Base-by-base conservation (phyloP, 768 basidiomycete species). In the Gloeopeniophorella convolvens region DNA sequence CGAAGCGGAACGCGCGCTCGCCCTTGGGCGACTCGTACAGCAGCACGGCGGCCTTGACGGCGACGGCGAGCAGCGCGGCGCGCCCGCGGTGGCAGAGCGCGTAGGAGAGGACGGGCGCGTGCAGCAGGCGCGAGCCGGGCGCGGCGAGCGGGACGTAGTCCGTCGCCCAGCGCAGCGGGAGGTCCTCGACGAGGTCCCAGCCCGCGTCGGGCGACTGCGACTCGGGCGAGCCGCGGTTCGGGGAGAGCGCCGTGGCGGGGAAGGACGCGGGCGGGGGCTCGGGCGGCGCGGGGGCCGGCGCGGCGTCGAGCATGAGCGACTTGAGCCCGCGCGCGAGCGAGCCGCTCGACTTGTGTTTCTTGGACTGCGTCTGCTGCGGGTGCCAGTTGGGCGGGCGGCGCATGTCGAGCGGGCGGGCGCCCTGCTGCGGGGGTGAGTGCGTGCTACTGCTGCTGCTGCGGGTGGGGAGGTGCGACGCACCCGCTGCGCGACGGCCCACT, bases 151-250 rank as follows among this genome's bases (percentile, higher is more conserved):
- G 82, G 2, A 88, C 85, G 61, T 78, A 91, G 63, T 92, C 89
- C 0, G 83, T 84, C n/a, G 88, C 86, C 89, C 89, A 92, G 27
- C 85, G 77, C 37, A 90, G 60, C 2, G 87, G 85, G 8, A 85
- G 67, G 41, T 78, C 77, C 40, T 89, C 87, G 1, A 89, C 72
- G 5, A 89, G 60, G 62, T 90, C 88, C 88, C 87, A 67, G 20
- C 45, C 23, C 26, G 50, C 36, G 11, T 58, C 57, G 5, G 47
- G 9, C 31, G 45, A 26, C n/a, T 41, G 26, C 3, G 46, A 7
- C 7, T n/a, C n/a, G n/a, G n/a, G n/a, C n/a, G n/a, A n/a, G n/a
- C n/a, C n/a, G n/a, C 42, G 26, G 32, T 15, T 33, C 16, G 21
- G 23, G 32, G 36, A 51, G 30, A 35, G 41, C 26, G 39, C n/a